phyloP scores from a whole-genome alignment of 2,329 filamentous ascomycete species.

The Paracorniculantispora psalliotae region DNA sequence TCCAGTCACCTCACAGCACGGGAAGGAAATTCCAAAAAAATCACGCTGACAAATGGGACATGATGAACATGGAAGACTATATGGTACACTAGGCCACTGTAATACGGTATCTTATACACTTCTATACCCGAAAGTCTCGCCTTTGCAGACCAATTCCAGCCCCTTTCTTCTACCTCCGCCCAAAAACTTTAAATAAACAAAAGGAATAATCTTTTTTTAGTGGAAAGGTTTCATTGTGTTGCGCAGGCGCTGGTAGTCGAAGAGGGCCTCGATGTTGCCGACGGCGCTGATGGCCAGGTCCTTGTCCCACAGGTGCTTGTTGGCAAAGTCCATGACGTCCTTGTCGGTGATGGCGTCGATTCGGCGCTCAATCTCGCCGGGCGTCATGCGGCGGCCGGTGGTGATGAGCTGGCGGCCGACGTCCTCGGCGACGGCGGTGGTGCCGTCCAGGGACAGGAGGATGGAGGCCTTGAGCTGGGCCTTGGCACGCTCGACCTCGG shows the following conservation, averaged over 20 bases:
- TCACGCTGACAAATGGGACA: constrained; percentile 13
- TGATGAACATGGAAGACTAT: constrained; percentile 40
- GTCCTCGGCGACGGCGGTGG: constrained; percentile 94
- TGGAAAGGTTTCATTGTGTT: constrained; percentile 75
- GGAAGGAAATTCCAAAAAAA: too few relatives aligned
- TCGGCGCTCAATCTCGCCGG: constrained; percentile 89
- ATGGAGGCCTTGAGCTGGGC: constrained; percentile 98
- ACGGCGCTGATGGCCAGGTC: constrained; percentile 92
- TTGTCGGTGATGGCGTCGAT: constrained; percentile 88
- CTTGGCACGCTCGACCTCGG: constrained; percentile 97
- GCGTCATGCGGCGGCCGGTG: constrained; percentile 84
- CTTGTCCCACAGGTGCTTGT: constrained; percentile 94
- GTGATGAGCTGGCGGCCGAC: constrained; percentile 98
- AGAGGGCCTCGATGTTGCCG: constrained; percentile 81
- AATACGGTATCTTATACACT: constrained; percentile 51
- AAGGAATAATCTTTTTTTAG: constrained; percentile 22
- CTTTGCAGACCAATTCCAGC: constrained; percentile 28
- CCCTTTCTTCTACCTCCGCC: constrained; percentile 18
- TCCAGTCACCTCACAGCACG: too few relatives aligned
- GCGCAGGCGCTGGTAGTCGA: constrained; percentile 74
- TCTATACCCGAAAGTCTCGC: constrained; percentile 46
- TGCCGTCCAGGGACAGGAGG: constrained; percentile 93
- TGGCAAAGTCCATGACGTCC: constrained; percentile 95
- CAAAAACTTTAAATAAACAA: constrained; percentile 15
- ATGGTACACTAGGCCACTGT: constrained; percentile 49